Base-by-base conservation (phyloP, 352 stramenopile species). In the Aphanomyces cochlioides region DNA sequence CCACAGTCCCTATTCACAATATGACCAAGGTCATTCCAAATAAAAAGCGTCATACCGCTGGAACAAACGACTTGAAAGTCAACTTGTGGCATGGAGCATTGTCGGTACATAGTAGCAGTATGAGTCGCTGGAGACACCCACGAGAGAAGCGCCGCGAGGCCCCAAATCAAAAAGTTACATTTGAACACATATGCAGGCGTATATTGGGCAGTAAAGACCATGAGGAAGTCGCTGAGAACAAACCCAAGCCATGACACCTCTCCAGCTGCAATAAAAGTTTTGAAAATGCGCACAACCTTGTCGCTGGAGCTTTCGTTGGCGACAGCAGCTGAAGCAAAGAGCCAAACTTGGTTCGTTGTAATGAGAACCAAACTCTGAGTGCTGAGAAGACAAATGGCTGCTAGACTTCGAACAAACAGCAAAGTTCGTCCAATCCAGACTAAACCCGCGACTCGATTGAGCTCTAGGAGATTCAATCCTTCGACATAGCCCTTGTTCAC, bases 61-160 rank as follows among this genome's bases (percentile, higher is more conserved):
- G 15, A 59, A 47, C 63, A 69, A 21, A 60, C 47, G 15, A 69
- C 5, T 43, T 69, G 63, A 59, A 61, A 69, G 19, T 69, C 63
- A 7, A 69, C 36, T 60, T 41, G 6, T 19, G 47, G 37, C 0
- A 19, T 43, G 0, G 53, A 21, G 28, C 63, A 69, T 5, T 65
- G 4, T 7, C 21, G 40, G 10, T 5, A 15, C 6, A 69, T 38
- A 17, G 13, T 60, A 8, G 37, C 36, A 21, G 43, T 39, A 34
- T 58, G 63, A 7, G 36, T 13, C 15, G 39, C 15, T 8, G 63
- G 63, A 45, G 39, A 69, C 34, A 21, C 47, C 28, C 15, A 15
- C 5, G 37, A 45, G 1, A 69, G 41, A 21, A 69, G 17, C 5
- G 47, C 47, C 41, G 47, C 13, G 15, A 40, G 13, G 19, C 54